A percentile compares a stretch with the other conserved stretches of the same genome.
These are phyloP conservation scores for Wallacemonas sp. DNA, from an alignment of 208 protist genomes.

Conservation along the genomic window DNA sequence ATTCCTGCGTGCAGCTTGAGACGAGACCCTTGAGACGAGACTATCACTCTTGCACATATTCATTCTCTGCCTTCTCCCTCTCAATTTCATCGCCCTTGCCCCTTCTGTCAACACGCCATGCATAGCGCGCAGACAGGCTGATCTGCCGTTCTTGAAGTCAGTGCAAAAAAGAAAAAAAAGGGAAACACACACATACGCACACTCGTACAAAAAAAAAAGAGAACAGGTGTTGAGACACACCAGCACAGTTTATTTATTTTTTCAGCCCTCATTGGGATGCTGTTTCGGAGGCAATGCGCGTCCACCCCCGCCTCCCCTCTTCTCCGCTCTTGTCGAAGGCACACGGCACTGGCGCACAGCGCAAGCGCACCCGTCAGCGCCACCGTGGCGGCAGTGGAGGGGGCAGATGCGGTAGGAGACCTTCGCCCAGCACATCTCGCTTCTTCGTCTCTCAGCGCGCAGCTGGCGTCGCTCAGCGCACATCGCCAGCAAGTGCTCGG, in stretches of 20 bases:
- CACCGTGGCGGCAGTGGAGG: too few species aligned
- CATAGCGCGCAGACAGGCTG: not conserved
- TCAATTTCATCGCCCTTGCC: too few species aligned
- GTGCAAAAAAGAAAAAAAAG: not conserved
- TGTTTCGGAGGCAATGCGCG: not conserved
- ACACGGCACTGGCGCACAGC: not conserved
- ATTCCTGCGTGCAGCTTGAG: too few species aligned
- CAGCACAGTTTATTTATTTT: constrained; percentile 1
- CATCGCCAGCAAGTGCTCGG: not conserved
- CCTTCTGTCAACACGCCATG: too few species aligned
- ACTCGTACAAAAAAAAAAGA: not conserved
- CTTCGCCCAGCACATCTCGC: too few species aligned
- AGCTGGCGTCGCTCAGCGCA: not conserved
- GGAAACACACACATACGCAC: not conserved
- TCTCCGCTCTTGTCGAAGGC: not conserved
- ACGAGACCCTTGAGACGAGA: too few species aligned
- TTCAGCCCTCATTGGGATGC: constrained; percentile 6
- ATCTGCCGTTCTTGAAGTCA: constrained; percentile 14
- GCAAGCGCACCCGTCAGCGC: too few species aligned
- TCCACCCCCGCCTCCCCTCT: not conserved
- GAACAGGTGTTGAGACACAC: not conserved
- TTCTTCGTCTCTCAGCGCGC: not conserved
- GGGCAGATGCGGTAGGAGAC: too few species aligned
- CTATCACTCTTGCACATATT: too few species aligned
- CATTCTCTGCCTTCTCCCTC: too few species aligned